Conservation (phyloP, 257 asterid species). For the Agastache rugosa region DNA sequence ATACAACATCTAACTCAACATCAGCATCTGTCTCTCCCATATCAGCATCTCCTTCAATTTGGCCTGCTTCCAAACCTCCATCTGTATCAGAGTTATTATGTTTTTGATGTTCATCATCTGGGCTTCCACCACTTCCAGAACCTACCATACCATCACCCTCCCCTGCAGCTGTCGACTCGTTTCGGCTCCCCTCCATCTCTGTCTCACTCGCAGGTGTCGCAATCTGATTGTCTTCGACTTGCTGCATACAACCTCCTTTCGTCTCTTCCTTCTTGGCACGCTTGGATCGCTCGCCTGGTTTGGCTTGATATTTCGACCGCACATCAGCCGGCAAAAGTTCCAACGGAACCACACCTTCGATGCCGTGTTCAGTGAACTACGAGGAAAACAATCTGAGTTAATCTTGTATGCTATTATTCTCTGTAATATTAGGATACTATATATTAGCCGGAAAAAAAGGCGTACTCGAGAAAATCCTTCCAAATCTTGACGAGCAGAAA, state of each 20-base stretch:
- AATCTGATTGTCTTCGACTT: constrained; percentile 75
- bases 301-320: constrained; percentile 85
- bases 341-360: constrained; percentile 95
- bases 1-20: constrained; percentile 59
- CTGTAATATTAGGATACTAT: constrained; percentile 22
- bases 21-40: constrained; percentile 72
- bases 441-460: constrained; percentile 23
- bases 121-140: constrained; percentile 36
- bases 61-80: constrained; percentile 68
- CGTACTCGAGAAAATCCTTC: constrained; percentile 96
- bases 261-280: constrained; percentile 90
- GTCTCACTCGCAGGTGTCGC: constrained; percentile 61
- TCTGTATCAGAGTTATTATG: constrained; percentile 70
- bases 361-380: constrained; percentile 95
- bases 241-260: constrained; percentile 61
- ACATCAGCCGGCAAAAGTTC: constrained; percentile 80
- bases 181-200: constrained; percentile 61
- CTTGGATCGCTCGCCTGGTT: constrained; percentile 77
- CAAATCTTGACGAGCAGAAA: constrained; percentile 96
- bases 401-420: constrained; percentile 10
- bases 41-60: constrained; percentile 57
- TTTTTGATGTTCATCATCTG: constrained; percentile 60
- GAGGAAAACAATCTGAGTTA: constrained; percentile 14
- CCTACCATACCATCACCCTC: constrained; percentile 59
- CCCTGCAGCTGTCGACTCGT: constrained; percentile 51